A percentile compares a stretch with the other conserved stretches of the same genome.
phyloP scores from a whole-genome alignment of 2,329 filamentous ascomycete species.

The Magnaporthales sp. region DNA sequence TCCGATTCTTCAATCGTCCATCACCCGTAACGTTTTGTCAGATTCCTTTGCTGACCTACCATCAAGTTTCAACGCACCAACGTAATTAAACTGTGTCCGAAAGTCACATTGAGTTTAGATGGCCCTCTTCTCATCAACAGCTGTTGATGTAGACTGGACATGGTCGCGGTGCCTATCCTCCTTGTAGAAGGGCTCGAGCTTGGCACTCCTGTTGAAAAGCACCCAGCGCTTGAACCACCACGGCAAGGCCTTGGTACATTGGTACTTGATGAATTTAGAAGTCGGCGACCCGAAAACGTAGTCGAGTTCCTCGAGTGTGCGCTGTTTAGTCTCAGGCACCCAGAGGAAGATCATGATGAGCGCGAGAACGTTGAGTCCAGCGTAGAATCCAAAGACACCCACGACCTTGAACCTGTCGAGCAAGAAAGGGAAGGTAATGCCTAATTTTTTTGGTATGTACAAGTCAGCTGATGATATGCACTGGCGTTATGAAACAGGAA shows the following conservation, averaged over 20 bases:
- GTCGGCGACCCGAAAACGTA: conserved; percentile 53
- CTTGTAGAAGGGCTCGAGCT: conserved; percentile 38
- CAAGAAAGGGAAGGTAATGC: conserved; percentile 56
- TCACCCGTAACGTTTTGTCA: neutral
- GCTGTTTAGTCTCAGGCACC: conserved; percentile 52
- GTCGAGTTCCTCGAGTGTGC: conserved; percentile 50
- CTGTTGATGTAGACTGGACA: neutral
- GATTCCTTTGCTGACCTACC: neutral
- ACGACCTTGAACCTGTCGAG: conserved; percentile 31
- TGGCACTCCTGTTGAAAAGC: conserved; percentile 36
- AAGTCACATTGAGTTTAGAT: neutral
- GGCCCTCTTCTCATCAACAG: neutral
- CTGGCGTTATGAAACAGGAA: neutral
- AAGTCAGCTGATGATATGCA: neutral
- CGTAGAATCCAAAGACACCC: conserved; percentile 43
- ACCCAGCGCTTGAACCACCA: conserved; percentile 54
- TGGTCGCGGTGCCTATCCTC: neutral
- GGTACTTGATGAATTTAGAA: conserved; percentile 46
- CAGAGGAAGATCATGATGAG: conserved; percentile 47
- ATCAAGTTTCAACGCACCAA: neutral
- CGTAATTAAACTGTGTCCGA: neutral
- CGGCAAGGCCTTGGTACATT: conserved; percentile 45
- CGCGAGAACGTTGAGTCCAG: conserved; percentile 46
- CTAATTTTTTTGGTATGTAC: conserved; percentile 12
- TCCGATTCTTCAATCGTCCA: neutral